Base-by-base conservation (phyloP, 2,329 filamentous ascomycete species). In the Exophiala bonariae region DNA sequence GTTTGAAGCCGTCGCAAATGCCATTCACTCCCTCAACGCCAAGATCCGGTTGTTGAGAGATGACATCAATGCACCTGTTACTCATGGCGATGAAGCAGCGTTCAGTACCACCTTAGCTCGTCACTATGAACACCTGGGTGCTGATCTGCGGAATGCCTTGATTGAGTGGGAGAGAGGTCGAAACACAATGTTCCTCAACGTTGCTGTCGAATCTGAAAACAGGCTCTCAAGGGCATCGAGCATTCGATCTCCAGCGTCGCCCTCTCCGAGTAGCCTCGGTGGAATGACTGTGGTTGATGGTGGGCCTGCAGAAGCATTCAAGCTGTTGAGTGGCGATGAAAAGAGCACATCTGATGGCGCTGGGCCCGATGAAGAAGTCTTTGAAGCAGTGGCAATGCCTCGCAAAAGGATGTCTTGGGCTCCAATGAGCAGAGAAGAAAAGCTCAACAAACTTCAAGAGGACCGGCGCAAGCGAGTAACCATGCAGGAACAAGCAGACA, bases 91-190 rank as follows among this genome's bases (percentile, higher is more conserved):
- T 52, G 65, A 75, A 4, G 81, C 82, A 3, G 87, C 95, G 56
- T 78, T 96, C 13, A 89, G 87, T 0, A 80, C 85, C 1, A 84
- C 83, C 53, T 77, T 97, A 31, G 85, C 96, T 77, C 72, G 83
- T 17, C 93, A 97, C 62, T 99, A 97, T 66, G 93, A 99, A 47
- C 92, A 90, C 3, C 95, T 99, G 54, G 93, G 93, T 2, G 77
- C 84, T 19, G 93, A 99, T 62, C 77, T 99, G 35, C 86, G 86
- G 64, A 80, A 85, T 34, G 72, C 96, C 40, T 82, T 91, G 67
- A 79, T 86, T 54, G 87, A 89, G 54, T 96, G 91, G 91, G 89
- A 95, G 60, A 81, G 86, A 42, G 93, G 92, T 41, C 92, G 87
- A 66, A 80, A 85, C n/a, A 84, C 89, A 4, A 74, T 99, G 42